Conservation (phyloP, 2,329 filamentous ascomycete species). For the Neonectria ditissima region DNA sequence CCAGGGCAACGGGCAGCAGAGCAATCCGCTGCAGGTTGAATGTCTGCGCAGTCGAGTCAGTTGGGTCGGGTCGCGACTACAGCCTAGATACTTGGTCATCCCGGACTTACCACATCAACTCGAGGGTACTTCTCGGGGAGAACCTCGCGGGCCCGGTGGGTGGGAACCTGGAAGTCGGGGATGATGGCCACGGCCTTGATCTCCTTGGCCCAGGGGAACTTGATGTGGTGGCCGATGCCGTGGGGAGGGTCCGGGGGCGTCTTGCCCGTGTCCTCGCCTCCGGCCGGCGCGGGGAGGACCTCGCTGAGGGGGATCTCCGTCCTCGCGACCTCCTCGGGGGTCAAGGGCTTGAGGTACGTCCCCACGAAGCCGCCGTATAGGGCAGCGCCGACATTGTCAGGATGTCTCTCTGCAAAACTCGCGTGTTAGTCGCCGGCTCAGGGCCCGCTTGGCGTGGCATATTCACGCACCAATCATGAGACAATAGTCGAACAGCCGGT, state of each 20-base stretch:
- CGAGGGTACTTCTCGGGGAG: conserved; percentile 84
- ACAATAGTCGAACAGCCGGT: conserved; percentile 92
- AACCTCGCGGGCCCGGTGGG: conserved; percentile 87
- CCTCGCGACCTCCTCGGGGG: conserved; percentile 87
- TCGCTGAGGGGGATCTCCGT: conserved; percentile 95
- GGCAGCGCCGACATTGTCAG: conserved; percentile 94
- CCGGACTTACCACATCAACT: conserved; percentile 78
- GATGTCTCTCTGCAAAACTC: conserved; percentile 76
- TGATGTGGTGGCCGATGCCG: conserved; percentile 95
- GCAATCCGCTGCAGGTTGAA: conserved; percentile 97
- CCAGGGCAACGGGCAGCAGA: conserved; percentile 88
- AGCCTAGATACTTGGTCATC: background rate
- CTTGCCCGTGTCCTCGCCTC: conserved; percentile 89
- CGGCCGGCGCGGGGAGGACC: conserved; percentile 89
- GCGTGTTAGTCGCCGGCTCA: conserved; percentile 24
- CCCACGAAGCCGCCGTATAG: conserved; percentile 97
- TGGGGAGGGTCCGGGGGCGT: conserved; percentile 88
- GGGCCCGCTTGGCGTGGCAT: background rate
- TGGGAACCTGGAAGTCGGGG: conserved; percentile 95
- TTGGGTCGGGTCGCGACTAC: background rate
- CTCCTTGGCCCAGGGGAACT: conserved; percentile 91
- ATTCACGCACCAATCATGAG: conserved; percentile 84
- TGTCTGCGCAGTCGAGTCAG: conserved; percentile 59
- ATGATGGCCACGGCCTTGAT: conserved; percentile 99
- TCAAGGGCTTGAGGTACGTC: conserved; percentile 93